Conservation (phyloP, 768 basidiomycete species). For the Pleurotus sapidus region DNA sequence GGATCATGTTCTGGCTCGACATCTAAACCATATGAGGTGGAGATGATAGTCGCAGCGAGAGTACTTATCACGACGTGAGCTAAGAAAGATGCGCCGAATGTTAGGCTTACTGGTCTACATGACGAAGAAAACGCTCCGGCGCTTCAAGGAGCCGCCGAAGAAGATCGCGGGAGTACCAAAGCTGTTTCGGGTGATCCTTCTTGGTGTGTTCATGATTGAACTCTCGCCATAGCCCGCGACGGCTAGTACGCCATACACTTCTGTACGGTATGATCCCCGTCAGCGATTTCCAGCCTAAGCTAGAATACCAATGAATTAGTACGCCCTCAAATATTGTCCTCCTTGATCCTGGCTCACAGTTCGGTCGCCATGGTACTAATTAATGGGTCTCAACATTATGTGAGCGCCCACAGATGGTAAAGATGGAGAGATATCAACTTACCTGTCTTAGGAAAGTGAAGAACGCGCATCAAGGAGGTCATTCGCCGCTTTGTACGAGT, state of each 20-base stretch:
- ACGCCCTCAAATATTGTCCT: too few species aligned
- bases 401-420: background rate
- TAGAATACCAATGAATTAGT: background rate
- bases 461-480: slow-evolving; percentile 11
- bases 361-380: too few species aligned
- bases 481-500: slow-evolving; percentile 8
- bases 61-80: background rate
- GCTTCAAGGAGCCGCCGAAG: slow-evolving; percentile 19
- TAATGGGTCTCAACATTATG: too few species aligned
- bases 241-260: background rate
- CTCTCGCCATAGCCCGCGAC: background rate
- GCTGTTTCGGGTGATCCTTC: slow-evolving; percentile 12
- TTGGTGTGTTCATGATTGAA: background rate
- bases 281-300: slow-evolving; percentile 3
- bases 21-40: slow-evolving; percentile 23
- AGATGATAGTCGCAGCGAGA: slow-evolving; percentile 10
- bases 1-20: slow-evolving; percentile 8
- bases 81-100: background rate
- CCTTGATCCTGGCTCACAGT: too few species aligned
- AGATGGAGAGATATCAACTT: background rate
- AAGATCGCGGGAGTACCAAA: slow-evolving; percentile 18
- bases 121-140: slow-evolving; percentile 17
- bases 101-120: slow-evolving; percentile 1
- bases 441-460: slow-evolving; percentile 3
- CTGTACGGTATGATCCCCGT: slow-evolving; percentile 10